Percentiles rank a stretch among this genome's conserved stretches.
phyloP scores from a whole-genome alignment of 2,329 filamentous ascomycete genomes.

The Macrophomina pseudophaseolina region DNA sequence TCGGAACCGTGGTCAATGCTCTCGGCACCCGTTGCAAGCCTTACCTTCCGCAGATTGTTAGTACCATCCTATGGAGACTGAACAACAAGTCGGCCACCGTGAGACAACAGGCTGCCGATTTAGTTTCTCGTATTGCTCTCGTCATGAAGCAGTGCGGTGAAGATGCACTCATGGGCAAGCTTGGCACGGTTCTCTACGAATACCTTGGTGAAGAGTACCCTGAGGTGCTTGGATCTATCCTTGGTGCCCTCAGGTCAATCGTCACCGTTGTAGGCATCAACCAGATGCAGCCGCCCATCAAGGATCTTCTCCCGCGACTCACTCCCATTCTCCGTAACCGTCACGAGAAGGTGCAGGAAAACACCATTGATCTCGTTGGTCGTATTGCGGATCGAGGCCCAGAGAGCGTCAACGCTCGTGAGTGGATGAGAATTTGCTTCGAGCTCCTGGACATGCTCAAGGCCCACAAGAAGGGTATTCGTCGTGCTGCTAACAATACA shows the following conservation, averaged over 20 bases:
- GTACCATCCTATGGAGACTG: constrained; percentile 91
- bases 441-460: constrained; percentile 99
- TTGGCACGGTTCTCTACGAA: constrained; percentile 94
- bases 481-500: constrained; percentile 97
- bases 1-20: constrained; percentile 96
- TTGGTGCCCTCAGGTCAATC: constrained; percentile 92
- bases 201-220: constrained; percentile 98
- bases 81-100: constrained; percentile 99
- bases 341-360: constrained; percentile 99
- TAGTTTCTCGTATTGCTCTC: constrained; percentile 96
- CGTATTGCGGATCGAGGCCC: constrained; percentile 97
- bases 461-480: constrained; percentile 98
- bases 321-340: constrained; percentile 98
- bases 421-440: constrained; percentile 99
- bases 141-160: constrained; percentile 99
- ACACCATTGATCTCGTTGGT: constrained; percentile 96
- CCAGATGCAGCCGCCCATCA: constrained; percentile 98
- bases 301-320: constrained; percentile 89
- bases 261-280: constrained; percentile 97
- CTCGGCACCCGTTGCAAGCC: constrained; percentile 92
- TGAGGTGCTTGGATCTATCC: constrained; percentile 93
- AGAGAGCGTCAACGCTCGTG: constrained; percentile 92
- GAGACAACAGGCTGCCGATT: constrained; percentile 92
- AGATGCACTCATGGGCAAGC: constrained; percentile 92
- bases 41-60: constrained; percentile 95